These are phyloP conservation scores for Epichloe uncinata DNA, from an alignment of 2,329 filamentous ascomycete species.

Conservation along the genomic window DNA sequence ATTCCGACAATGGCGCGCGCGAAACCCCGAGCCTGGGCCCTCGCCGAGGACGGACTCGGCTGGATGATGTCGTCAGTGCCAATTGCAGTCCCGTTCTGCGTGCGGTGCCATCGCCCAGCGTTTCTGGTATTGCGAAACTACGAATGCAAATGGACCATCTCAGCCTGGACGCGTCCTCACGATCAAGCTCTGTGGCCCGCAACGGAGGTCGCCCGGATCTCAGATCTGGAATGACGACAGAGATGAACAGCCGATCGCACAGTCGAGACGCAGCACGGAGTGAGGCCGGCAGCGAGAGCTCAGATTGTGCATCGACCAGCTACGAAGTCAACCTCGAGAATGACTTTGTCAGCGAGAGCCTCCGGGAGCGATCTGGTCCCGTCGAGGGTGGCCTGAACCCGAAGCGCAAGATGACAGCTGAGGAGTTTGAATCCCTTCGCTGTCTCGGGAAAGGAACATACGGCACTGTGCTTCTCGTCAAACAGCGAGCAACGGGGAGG, in stretches of 20 bases:
- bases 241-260: conserved; percentile 38
- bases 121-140: conserved; percentile 69
- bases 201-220: conserved; percentile 28
- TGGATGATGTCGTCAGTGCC: conserved; percentile 46
- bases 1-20: conserved; percentile 35
- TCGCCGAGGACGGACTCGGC: conserved; percentile 26
- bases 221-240: conserved; percentile 33
- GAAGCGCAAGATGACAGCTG: conserved; percentile 74
- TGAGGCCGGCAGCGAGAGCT: conserved; percentile 43
- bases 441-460: conserved; percentile 95
- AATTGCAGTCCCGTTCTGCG: conserved; percentile 50
- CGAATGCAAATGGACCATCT: conserved; percentile 71
- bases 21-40: conserved; percentile 24
- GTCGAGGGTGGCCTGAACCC: conserved; percentile 41
- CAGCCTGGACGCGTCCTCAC: conserved; percentile 45
- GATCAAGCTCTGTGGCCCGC: conserved; percentile 42
- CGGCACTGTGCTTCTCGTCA: conserved; percentile 87
- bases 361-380: conserved; percentile 30
- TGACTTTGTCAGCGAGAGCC: conserved; percentile 66
- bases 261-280: conserved; percentile 44
- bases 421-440: conserved; percentile 79
- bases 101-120: conserved; percentile 34
- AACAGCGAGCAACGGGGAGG: conserved; percentile 73
- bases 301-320: conserved; percentile 54
- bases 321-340: conserved; percentile 77